phyloP scores from a whole-genome alignment of 352 stramenopile species.

The Phytopythium helicoides region DNA sequence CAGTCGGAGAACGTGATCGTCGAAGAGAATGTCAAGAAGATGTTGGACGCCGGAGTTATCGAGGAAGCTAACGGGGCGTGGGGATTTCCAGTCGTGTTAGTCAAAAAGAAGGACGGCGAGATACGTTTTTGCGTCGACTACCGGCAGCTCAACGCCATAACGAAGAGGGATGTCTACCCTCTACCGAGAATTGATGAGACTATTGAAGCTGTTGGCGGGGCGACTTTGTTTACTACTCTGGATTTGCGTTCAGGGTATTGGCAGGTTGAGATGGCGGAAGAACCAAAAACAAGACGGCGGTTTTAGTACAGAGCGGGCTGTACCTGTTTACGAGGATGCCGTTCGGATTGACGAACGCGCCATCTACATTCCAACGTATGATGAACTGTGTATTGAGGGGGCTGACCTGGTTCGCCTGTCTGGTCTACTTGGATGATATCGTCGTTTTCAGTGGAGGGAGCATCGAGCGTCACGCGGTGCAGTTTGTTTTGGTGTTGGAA shows the following conservation, averaged over 20 bases:
- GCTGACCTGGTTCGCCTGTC: constrained; percentile 17
- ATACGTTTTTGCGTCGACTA: too few relatives aligned
- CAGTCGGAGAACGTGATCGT: too few relatives aligned
- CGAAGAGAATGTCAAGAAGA: too few relatives aligned
- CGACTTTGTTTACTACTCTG: constrained; percentile 9
- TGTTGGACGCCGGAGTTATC: too few relatives aligned
- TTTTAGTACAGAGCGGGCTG: constrained; percentile 13
- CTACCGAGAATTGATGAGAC: constrained; percentile 22
- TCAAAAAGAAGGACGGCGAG: too few relatives aligned
- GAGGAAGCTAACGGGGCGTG: too few relatives aligned
- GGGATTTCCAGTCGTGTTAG: too few relatives aligned
- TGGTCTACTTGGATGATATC: constrained; percentile 31
- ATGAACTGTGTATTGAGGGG: constrained; percentile 22
- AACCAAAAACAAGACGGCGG: constrained; percentile 18
- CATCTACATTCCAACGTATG: constrained; percentile 22
- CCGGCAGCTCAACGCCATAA: too few relatives aligned
- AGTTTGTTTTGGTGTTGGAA: constrained; percentile 15
- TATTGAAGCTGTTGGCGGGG: constrained; percentile 11
- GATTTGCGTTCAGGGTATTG: constrained; percentile 17
- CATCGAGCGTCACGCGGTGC: constrained; percentile 12
- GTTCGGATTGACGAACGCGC: constrained; percentile 19
- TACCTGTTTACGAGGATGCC: constrained; percentile 18
- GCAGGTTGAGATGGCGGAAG: constrained; percentile 8
- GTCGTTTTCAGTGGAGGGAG: constrained; percentile 18
- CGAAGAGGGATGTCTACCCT: constrained; percentile 25